A percentile compares a stretch with the other conserved stretches of the same genome.
phyloP scores from a whole-genome alignment of 2,329 filamentous ascomycete genomes.

The Tricladium varicosporioides region DNA sequence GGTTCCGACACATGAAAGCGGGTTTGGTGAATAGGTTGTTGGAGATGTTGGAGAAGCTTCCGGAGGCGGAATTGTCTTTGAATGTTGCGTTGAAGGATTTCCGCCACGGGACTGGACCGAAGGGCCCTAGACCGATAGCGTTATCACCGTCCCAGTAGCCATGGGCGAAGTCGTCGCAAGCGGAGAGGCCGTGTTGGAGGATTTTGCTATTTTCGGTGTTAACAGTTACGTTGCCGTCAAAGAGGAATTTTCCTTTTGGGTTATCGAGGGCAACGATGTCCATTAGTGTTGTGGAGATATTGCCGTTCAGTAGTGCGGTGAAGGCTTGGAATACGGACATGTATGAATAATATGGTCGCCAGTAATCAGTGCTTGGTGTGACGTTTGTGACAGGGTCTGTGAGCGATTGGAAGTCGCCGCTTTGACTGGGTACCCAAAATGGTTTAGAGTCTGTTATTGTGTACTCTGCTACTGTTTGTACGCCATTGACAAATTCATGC shows the following conservation, averaged over 20 bases:
- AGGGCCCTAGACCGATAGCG: background rate
- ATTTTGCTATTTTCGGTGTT: background rate
- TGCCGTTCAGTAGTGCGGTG: slow-evolving; percentile 4
- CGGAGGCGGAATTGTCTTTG: background rate
- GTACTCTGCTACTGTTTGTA: background rate
- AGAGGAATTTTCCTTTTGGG: background rate
- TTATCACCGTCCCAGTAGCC: background rate
- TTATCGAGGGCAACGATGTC: background rate
- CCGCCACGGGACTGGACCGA: background rate
- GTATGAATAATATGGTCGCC: background rate
- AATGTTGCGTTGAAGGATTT: background rate
- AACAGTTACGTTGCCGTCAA: slow-evolving; percentile 1
- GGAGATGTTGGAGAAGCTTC: background rate
- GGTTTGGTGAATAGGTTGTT: slow-evolving; percentile 1
- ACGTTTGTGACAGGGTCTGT: background rate
- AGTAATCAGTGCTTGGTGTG: background rate
- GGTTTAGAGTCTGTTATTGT: background rate
- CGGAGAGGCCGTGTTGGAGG: slow-evolving; percentile 1
- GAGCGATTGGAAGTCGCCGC: background rate
- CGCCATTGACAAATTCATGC: background rate
- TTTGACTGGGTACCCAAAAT: background rate
- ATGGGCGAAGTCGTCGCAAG: slow-evolving; percentile 1
- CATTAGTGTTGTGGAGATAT: background rate
- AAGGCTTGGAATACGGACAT: background rate
- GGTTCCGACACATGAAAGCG: slow-evolving; percentile 21